Conservation (phyloP, 352 stramenopile genomes). For the Halophytophthora polymorphica region DNA sequence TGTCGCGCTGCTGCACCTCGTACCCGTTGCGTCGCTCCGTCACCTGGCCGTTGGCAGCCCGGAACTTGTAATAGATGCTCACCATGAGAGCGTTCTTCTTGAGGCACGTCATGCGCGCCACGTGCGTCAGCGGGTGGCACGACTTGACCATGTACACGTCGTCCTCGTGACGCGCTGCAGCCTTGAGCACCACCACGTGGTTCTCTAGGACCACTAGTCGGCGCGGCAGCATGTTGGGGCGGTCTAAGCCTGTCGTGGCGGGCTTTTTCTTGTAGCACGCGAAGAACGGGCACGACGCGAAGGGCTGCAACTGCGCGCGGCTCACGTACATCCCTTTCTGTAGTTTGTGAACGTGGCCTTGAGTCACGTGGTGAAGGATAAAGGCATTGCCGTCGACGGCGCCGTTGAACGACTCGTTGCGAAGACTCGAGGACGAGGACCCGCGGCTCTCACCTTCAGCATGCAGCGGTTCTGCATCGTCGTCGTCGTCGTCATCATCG, state of each 20-base stretch:
- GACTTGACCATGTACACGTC: conserved; percentile 79
- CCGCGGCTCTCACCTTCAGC: conserved; percentile 29
- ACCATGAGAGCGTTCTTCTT: conserved; percentile 90
- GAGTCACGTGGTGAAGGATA: conserved; percentile 52
- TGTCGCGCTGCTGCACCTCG: conserved; percentile 83
- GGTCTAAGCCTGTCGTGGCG: conserved; percentile 6
- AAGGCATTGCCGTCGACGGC: conserved; percentile 15
- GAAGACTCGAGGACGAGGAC: conserved; percentile 39
- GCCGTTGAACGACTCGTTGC: conserved; percentile 36
- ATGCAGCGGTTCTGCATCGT: conserved; percentile 30
- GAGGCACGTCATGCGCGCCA: conserved; percentile 83
- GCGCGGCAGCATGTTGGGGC: conserved; percentile 49
- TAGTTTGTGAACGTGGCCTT: conserved; percentile 41
- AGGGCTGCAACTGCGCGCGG: conserved; percentile 64
- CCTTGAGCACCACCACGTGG: conserved; percentile 76
- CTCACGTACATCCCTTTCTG: conserved; percentile 71
- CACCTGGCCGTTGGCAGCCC: conserved; percentile 32
- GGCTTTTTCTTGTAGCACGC: conserved; percentile 86
- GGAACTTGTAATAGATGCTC: conserved; percentile 86
- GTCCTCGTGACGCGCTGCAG: conserved; percentile 58
- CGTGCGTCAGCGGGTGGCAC: conserved; percentile 64
- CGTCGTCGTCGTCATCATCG: conserved; percentile 76
- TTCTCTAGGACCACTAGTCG: conserved; percentile 68
- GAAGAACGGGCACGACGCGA: conserved; percentile 75
- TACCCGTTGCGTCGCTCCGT: conserved; percentile 72